phyloP scores from a whole-genome alignment of 176 grass and related monocot genomes.

The Avena sativa region DNA sequence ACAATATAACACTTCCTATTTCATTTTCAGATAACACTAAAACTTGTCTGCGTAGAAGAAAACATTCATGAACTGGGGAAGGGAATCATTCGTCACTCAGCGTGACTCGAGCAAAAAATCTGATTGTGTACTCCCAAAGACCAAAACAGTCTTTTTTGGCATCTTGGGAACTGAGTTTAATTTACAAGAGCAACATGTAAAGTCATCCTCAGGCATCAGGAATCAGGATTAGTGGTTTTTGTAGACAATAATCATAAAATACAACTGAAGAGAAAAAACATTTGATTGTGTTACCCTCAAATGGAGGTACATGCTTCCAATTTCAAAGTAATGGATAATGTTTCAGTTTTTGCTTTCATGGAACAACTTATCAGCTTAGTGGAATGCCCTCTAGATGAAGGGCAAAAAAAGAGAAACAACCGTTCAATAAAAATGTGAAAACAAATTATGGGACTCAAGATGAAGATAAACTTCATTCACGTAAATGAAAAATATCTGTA shows the following conservation, averaged over 20 bases:
- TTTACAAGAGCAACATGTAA: conserved; percentile 2
- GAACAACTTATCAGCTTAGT: conserved; percentile 29
- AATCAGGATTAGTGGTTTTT: background rate
- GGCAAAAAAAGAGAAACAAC: conserved; percentile 13
- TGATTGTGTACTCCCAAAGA: background rate
- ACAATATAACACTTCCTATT: background rate
- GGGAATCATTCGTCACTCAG: conserved; percentile 10
- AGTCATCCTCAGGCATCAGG: background rate
- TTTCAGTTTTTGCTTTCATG: conserved; percentile 11
- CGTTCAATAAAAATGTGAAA: background rate
- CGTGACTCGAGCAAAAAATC: background rate
- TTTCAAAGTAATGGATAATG: conserved; percentile 4
- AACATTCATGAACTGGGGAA: background rate
- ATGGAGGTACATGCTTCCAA: conserved; percentile 24
- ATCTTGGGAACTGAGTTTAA: background rate
- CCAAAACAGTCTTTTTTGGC: background rate
- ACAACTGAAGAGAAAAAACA: conserved; percentile 13
- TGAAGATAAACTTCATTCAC: conserved; percentile 22
- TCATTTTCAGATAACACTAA: background rate
- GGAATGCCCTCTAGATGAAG: conserved; percentile 30
- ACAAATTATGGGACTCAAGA: conserved; percentile 23
- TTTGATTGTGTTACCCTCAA: background rate
- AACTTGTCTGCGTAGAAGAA: conserved; percentile 16
- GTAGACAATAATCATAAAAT: background rate
- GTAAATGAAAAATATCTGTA: conserved; percentile 26